Evolutionary conservation across 805 yeast genomes (phyloP), one percentile per base, ranked within the genome.

Genomic region (Yarrowia deformans): DNA sequence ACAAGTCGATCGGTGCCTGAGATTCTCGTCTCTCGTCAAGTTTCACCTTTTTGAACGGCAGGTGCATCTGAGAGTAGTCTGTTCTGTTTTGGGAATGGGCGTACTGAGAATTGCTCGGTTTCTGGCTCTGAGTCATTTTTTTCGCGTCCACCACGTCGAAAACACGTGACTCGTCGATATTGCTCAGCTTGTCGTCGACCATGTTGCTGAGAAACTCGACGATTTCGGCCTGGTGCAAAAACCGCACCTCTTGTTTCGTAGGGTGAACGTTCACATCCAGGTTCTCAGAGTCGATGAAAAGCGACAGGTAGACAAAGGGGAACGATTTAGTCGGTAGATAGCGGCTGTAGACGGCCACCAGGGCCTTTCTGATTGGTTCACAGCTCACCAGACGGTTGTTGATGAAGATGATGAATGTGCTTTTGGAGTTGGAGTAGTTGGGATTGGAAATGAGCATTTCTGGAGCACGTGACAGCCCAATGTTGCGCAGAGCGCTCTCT

Each of bases 261-360:
- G 99, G 99, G 75, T 95, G 99, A 14, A 95, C 88, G 76, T 95
- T 95, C 16, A 95, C 98, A 77, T 95, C 99, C 8, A 95, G 83
- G 70, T 88, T 88, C 42, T 79, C 79, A 0, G 97, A 90, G 29
- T 83, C 80, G 1, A 95, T 86, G 19, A 80, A 80, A n/a, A 95
- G 76, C 60, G 90, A 83, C 67, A 95, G 70, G 77, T 93, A 95
- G 0, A 91, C 83, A 75, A 95, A 95, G 0, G 97, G 89, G 72
- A 83, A 86, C 54, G 82, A 82, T 0, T 96, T 96, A 72, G 89
- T 90, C 0, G 98, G 97, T 19, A 94, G 78, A 75, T 85, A 90
- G 3, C 84, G 78, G 19, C 87, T 82, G 74, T 87, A 93, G 0
- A 88, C 80, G 43, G 88, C 85, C 34, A 80, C 77, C 0, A 95